Conservation (phyloP, 148 eudicot genomes). For the Fagopyrum esculentum region DNA sequence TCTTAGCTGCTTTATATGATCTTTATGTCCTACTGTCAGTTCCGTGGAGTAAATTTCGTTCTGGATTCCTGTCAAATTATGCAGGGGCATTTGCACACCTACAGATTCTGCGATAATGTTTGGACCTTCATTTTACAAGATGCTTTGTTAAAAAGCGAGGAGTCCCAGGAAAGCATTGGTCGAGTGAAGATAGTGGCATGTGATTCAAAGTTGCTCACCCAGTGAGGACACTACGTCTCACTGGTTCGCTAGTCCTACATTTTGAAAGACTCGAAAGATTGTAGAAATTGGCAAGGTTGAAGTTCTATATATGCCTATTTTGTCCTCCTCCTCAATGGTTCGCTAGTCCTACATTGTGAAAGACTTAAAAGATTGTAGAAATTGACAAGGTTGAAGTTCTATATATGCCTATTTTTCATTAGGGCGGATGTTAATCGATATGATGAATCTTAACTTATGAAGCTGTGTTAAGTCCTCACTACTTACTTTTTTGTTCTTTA, state of each 20-base stretch:
- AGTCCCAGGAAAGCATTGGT: constrained; percentile 53
- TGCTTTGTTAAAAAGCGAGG: constrained; percentile 65
- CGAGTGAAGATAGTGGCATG: constrained; percentile 89
- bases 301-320: too few species aligned
- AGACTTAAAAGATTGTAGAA: background rate
- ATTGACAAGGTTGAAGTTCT: too few species aligned
- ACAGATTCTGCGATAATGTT: constrained; percentile 90
- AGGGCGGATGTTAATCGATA: too few species aligned
- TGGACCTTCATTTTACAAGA: constrained; percentile 92
- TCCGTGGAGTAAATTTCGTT: background rate
- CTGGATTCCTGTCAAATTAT: background rate
- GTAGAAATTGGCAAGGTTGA: too few species aligned
- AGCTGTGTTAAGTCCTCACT: too few species aligned
- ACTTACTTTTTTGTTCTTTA: too few species aligned
- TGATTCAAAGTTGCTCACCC: constrained; percentile 78
- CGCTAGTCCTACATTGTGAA: background rate
- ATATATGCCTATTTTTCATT: too few species aligned
- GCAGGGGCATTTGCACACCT: constrained; percentile 94
- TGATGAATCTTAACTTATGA: too few species aligned
- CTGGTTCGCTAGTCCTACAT: background rate
- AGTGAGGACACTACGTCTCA: constrained; percentile 21
- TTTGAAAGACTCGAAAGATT: background rate
- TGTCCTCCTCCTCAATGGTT: too few species aligned
- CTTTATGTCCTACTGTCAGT: background rate
- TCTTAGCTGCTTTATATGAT: background rate